Evolutionary conservation across 441 rosid genomes (phyloP).

Genomic region (Theobroma grandiflorum): DNA sequence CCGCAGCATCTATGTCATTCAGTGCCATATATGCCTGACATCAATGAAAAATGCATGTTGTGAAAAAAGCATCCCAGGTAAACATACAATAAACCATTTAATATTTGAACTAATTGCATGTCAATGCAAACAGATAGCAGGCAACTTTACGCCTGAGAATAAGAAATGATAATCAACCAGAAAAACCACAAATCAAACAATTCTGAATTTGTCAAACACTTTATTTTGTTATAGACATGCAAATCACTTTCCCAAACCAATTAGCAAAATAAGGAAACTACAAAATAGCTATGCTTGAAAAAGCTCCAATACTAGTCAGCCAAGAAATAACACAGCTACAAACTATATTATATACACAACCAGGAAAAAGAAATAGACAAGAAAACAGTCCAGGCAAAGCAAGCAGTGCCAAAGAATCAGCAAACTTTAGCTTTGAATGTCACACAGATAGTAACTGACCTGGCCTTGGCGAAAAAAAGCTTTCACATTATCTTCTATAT

Average conservation of each 20-base stretch:
- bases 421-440: not conserved
- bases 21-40: constrained; percentile 49
- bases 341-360: not conserved
- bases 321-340: not conserved
- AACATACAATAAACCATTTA: not conserved
- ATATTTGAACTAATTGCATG: not conserved
- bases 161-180: not conserved
- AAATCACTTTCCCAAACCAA: not conserved
- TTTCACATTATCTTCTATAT: constrained; percentile 65
- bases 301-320: not conserved
- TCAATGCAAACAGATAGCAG: not conserved
- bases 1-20: constrained; percentile 52
- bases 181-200: not conserved
- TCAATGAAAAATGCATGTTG: not conserved
- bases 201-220: not conserved
- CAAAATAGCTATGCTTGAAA: not conserved
- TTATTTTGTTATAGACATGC: not conserved
- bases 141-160: not conserved
- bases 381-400: not conserved
- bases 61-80: not conserved
- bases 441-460: constrained; percentile 28
- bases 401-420: not conserved
- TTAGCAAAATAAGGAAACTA: constrained; percentile 3
- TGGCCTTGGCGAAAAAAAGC: constrained; percentile 56
- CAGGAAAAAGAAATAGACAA: not conserved